Evolutionary conservation across 371 early-diverging fungal species (phyloP).

Genomic region (Circinella minor): DNA sequence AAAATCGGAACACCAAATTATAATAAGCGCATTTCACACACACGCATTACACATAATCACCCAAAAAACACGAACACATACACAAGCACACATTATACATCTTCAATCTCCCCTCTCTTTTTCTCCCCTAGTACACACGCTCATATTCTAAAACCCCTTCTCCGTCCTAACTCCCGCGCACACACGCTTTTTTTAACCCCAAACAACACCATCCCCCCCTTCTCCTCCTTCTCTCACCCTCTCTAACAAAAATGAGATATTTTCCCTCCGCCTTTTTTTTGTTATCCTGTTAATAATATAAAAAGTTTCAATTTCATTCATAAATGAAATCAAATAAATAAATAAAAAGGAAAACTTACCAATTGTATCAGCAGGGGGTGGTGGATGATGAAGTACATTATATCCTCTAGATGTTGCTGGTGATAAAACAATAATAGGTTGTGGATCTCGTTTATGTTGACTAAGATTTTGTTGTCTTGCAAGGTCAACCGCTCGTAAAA

Average conservation of each 20-base stretch:
- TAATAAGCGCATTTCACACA: slow-evolving; percentile 1
- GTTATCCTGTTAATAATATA: too few relatives aligned
- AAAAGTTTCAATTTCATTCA: too few relatives aligned
- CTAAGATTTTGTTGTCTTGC: slow-evolving; percentile 54
- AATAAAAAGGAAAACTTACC: background rate
- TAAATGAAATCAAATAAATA: too few relatives aligned
- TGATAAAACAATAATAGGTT: slow-evolving; percentile 6
- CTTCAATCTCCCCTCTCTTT: slow-evolving; percentile 1
- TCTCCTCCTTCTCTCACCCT: background rate
- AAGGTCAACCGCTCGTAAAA: slow-evolving; percentile 59
- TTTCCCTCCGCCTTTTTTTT: too few relatives aligned
- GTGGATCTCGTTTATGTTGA: slow-evolving; percentile 3
- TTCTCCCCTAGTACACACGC: background rate
- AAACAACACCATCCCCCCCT: background rate
- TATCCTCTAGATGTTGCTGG: slow-evolving; percentile 6
- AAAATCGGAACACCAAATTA: background rate
- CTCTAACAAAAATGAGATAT: background rate
- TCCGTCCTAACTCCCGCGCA: slow-evolving; percentile 3
- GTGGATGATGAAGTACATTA: slow-evolving; percentile 1
- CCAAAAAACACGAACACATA: background rate
- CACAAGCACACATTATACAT: background rate
- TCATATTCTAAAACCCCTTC: too few relatives aligned
- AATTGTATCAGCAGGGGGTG: slow-evolving; percentile 14
- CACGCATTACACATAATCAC: background rate
- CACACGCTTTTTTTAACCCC: background rate